Base-by-base conservation (phyloP, 2,329 filamentous ascomycete species). In the Fusarium floridanum region DNA sequence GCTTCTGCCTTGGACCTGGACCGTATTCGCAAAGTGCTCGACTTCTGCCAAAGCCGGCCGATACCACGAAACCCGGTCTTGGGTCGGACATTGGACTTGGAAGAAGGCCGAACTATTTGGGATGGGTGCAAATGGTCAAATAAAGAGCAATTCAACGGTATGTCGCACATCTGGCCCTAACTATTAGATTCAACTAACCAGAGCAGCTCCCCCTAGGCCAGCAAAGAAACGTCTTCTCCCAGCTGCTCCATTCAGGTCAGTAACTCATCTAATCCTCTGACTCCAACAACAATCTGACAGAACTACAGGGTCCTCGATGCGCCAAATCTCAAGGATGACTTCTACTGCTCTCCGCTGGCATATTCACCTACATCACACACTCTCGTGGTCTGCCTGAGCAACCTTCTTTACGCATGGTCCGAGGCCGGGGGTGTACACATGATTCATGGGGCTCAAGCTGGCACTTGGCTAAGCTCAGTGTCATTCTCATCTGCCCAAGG, bases 281-380 rank as follows among this genome's bases (percentile, higher is more conserved):
- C 55, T 64, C 34, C n/a, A n/a, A 5, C n/a, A 14, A n/a, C 12
- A 9, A 64, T 50, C 80, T 88, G 66, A 87, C 78, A 67, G 27
- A 11, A 16, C 5, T 36, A 16, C 72, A 93, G 91, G 84, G 93
- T 98, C 8, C 88, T 99, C 6, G 95, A 98, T 83, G 96, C 96
- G 10, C 95, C 95, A 4, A 90, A 91, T 61, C 86, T 98, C n/a
- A 91, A 95, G 66, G 95, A 98, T 78, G 96, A 99, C 82, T 99
- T 95, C 81, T 99, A 99, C 81, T 98, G 95, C 83, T 97, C 95
- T 0, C 88, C 95, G 3, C 87, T 99, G 64, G 95, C 97, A 11
- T 98, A 98, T 82, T 97, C 93, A 0, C 83, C 88, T 45, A 93
- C 90, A 9, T 89, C 91, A 61, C 90, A 93, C 63, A 94, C 92